A percentile compares a stretch with the other conserved stretches of the same genome.
Evolutionary conservation across 306 rosid species (phyloP).

Genomic region (Lupinus albus): DNA sequence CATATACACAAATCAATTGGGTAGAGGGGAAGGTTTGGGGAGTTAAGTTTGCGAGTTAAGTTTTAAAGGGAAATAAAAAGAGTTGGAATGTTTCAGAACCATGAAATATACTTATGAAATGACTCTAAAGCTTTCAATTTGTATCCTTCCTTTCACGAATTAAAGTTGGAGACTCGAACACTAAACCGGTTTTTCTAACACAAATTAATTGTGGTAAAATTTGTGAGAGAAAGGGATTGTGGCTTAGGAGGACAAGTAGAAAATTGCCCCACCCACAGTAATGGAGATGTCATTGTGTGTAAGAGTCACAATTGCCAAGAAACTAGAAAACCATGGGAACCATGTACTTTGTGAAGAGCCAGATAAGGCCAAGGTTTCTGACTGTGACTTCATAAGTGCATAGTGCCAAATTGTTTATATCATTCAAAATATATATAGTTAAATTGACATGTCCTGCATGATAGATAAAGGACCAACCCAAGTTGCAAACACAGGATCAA

Average conservation of each 20-base stretch:
- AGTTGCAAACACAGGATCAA: slow-evolving; percentile 8
- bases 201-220: slow-evolving; percentile 39
- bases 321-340: slow-evolving; percentile 39
- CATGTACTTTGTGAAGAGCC: slow-evolving; percentile 42
- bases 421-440: slow-evolving; percentile 31
- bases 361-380: slow-evolving; percentile 36
- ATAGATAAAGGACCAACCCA: slow-evolving; percentile 33
- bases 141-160: no score
- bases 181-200: no score
- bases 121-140: no score
- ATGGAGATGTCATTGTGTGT: slow-evolving; percentile 44
- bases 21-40: no score
- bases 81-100: no score
- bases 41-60: no score
- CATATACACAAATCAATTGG: not conserved
- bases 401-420: slow-evolving; percentile 43
- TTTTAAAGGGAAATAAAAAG: no score
- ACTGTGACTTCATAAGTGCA: slow-evolving; percentile 31
- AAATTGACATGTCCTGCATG: slow-evolving; percentile 37
- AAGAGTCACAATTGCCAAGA: slow-evolving; percentile 46
- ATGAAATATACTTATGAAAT: no score
- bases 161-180: no score
- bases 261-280: slow-evolving; percentile 47
- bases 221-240: slow-evolving; percentile 38
- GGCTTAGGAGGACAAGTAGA: slow-evolving; percentile 25